These are phyloP conservation scores for Diaporthe australafricana DNA, from an alignment of 2,329 filamentous ascomycete genomes.

Conservation along the genomic window DNA sequence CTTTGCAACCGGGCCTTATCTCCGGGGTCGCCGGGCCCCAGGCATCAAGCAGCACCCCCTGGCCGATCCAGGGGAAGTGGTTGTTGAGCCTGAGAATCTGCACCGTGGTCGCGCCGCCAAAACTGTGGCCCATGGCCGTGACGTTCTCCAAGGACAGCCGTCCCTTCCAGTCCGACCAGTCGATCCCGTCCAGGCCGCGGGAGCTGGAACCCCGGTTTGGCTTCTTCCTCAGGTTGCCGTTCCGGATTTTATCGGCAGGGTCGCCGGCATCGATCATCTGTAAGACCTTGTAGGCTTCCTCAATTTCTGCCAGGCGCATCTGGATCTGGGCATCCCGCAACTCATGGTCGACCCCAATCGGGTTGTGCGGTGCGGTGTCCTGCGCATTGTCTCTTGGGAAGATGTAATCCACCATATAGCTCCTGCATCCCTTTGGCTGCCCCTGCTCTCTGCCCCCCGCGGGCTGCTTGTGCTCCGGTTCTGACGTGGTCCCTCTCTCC, in stretches of 20 bases:
- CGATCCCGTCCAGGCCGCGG: constrained; percentile 64
- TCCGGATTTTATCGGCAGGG: constrained; percentile 59
- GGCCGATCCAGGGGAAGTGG: constrained; percentile 67
- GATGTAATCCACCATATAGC: constrained; percentile 70
- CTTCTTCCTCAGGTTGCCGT: constrained; percentile 65
- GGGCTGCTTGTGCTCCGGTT: constrained; percentile 39
- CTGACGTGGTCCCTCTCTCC: constrained; percentile 39
- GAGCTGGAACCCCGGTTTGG: constrained; percentile 71
- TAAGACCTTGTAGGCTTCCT: constrained; percentile 70
- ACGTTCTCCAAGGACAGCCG: constrained; percentile 67
- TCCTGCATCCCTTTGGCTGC: constrained; percentile 48
- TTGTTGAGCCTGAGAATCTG: constrained; percentile 68
- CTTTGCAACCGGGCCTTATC: constrained; percentile 53
- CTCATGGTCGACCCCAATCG: constrained; percentile 69
- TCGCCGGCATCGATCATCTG: constrained; percentile 65
- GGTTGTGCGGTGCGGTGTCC: constrained; percentile 65
- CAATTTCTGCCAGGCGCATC: constrained; percentile 72
- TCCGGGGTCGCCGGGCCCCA: constrained; percentile 67
- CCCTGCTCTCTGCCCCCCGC: constrained; percentile 45
- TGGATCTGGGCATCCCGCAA: constrained; percentile 72
- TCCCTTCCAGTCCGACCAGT: constrained; percentile 68
- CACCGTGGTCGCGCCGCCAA: constrained; percentile 73
- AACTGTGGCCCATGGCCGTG: constrained; percentile 74
- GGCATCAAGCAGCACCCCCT: constrained; percentile 75
- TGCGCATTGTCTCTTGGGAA: constrained; percentile 67